Percentiles rank a stretch among this genome's conserved stretches.
phyloP scores from a whole-genome alignment of 2,329 filamentous ascomycete species.

The Pseudofabraea citricarpa region DNA sequence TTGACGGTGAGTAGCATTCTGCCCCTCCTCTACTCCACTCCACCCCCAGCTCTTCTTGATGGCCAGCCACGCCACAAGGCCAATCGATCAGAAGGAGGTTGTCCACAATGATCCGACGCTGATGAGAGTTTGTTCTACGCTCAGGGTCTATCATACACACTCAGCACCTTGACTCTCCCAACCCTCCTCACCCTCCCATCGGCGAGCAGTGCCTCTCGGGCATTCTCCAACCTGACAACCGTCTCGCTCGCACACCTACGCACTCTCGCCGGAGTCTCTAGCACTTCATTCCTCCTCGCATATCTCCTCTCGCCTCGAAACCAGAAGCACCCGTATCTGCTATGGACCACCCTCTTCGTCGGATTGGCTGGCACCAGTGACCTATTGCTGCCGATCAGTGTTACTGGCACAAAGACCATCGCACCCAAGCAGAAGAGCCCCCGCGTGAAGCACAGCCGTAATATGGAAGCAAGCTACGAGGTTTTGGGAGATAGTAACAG shows the following conservation, averaged over 20 bases:
- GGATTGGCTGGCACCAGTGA: slow-evolving; percentile 43
- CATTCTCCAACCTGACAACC: slow-evolving; percentile 62
- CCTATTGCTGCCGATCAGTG: slow-evolving; percentile 14
- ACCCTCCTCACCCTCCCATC: slow-evolving; percentile 77
- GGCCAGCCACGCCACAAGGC: neutral
- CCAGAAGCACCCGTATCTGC: slow-evolving; percentile 79
- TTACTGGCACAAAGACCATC: slow-evolving; percentile 4
- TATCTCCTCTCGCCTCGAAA: slow-evolving; percentile 71
- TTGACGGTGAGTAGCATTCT: slow-evolving; percentile 66
- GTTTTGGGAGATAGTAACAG: slow-evolving; percentile 51
- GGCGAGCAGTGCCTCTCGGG: slow-evolving; percentile 63
- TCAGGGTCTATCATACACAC: slow-evolving; percentile 90
- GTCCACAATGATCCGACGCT: neutral
- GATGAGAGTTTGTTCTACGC: too few relatives aligned
- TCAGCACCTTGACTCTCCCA: slow-evolving; percentile 73
- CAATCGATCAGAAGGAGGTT: neutral
- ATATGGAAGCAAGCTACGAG: slow-evolving; percentile 69
- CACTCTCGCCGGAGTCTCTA: slow-evolving; percentile 63
- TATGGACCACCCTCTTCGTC: slow-evolving; percentile 75
- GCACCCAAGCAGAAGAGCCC: slow-evolving; percentile 24
- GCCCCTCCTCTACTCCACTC: slow-evolving; percentile 10
- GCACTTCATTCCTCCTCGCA: slow-evolving; percentile 69
- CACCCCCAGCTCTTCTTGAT: slow-evolving; percentile 1
- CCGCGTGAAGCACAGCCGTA: slow-evolving; percentile 22
- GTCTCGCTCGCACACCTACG: slow-evolving; percentile 62